phyloP scores from a whole-genome alignment of 345 rosid genomes.

The Dipteronia sinensis region DNA sequence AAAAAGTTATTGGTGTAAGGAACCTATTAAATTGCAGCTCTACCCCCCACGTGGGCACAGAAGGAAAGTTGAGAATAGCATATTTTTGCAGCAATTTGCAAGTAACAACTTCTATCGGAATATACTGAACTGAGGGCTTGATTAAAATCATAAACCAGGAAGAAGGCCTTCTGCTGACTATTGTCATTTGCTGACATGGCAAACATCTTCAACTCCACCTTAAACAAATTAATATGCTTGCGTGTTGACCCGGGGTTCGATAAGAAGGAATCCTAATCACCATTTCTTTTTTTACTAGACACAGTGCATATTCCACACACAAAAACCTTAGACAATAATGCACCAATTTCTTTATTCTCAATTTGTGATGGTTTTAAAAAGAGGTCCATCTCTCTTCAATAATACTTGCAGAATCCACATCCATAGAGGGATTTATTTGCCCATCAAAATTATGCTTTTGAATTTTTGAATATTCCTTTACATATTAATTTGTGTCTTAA shows the following conservation, averaged over 20 bases:
- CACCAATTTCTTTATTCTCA: slow-evolving; percentile 38
- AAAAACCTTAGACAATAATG: slow-evolving; percentile 26
- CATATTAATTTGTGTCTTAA: not conserved
- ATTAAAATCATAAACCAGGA: not conserved
- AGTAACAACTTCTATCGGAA: slow-evolving; percentile 12
- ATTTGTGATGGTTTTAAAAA: slow-evolving; percentile 16
- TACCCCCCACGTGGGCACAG: slow-evolving; percentile 1
- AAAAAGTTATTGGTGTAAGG: not conserved
- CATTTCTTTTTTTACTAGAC: slow-evolving; percentile 23
- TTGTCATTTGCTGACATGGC: slow-evolving; percentile 16
- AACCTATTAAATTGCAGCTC: not conserved
- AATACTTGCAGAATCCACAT: slow-evolving; percentile 35
- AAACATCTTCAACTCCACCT: slow-evolving; percentile 20
- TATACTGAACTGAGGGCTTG: slow-evolving; percentile 12
- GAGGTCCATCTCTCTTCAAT: slow-evolving; percentile 25
- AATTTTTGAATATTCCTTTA: slow-evolving; percentile 36
- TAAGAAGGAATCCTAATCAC: slow-evolving; percentile 52
- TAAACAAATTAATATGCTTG: slow-evolving; percentile 26
- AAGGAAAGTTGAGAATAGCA: slow-evolving; percentile 16
- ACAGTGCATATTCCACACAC: slow-evolving; percentile 20
- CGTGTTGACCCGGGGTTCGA: slow-evolving; percentile 43
- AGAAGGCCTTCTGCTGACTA: slow-evolving; percentile 9
- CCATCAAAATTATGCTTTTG: slow-evolving; percentile 12
- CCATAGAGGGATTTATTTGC: not conserved
- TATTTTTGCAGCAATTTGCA: not conserved